A percentile compares a stretch with the other conserved stretches of the same genome.
These are phyloP conservation scores for Ganoderma multipileum DNA, from an alignment of 1,284 basidiomycete genomes.

Conservation along the genomic window DNA sequence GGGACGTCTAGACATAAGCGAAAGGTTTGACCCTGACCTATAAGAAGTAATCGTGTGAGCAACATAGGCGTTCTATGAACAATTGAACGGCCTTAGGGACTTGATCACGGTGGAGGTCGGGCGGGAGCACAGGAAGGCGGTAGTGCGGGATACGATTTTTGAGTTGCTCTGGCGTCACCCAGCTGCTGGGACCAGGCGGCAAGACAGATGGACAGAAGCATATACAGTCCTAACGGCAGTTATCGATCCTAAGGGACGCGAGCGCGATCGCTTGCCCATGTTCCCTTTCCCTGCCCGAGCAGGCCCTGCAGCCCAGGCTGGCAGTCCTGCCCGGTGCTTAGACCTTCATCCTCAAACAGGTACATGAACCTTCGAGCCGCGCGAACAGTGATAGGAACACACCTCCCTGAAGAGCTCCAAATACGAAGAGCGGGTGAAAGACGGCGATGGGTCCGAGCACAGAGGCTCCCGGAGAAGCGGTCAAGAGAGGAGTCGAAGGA, in stretches of 20 bases:
- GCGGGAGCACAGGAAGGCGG: constrained; percentile 1
- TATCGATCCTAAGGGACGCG: not conserved
- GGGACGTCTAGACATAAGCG: not conserved
- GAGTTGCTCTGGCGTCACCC: not conserved
- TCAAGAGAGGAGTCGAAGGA: not conserved
- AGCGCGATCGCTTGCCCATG: not conserved
- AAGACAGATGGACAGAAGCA: not conserved
- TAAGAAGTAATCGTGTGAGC: not conserved
- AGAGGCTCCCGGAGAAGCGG: not conserved
- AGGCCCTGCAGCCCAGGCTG: not conserved
- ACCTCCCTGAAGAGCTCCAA: not conserved
- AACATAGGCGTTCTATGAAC: not conserved
- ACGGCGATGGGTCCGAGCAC: not conserved
- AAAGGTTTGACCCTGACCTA: not conserved
- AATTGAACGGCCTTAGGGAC: not conserved
- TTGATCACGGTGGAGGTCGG: not conserved
- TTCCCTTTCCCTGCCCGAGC: not conserved
- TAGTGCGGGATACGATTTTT: constrained; percentile 1
- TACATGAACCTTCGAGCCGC: not conserved
- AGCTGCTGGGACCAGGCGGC: not conserved
- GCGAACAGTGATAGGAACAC: constrained; percentile 1
- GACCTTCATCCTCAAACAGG: not conserved
- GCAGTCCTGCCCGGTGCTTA: not conserved
- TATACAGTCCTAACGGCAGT: not conserved
- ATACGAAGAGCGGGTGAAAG: constrained; percentile 1